Conservation (phyloP, 306 rosid species). For the Gastrolobium villosum region DNA sequence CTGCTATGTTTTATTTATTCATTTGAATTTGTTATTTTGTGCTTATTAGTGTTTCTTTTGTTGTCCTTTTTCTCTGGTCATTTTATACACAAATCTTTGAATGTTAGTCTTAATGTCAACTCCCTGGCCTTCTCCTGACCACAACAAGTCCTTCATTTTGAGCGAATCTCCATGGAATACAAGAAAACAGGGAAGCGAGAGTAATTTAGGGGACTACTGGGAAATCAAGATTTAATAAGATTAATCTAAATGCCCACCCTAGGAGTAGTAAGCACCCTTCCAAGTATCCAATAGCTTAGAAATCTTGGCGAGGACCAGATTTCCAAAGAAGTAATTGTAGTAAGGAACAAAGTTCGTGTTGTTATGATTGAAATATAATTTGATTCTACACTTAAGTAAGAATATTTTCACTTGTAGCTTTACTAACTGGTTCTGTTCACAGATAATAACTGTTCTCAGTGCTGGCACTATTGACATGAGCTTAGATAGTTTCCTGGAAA, state of each 20-base stretch:
- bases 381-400: neutral
- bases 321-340: neutral
- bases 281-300: neutral
- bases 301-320: neutral
- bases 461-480: too few species aligned
- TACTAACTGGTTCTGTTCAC: too few species aligned
- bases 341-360: neutral
- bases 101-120: neutral
- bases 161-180: neutral
- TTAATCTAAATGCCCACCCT: neutral
- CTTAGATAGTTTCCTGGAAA: too few species aligned
- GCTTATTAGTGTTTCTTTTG: slow-evolving; percentile 14
- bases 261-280: neutral
- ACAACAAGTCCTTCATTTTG: neutral
- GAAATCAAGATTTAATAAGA: neutral
- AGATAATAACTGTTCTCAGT: too few species aligned
- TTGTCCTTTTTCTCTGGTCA: neutral
- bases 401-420: too few species aligned
- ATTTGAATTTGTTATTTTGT: slow-evolving; percentile 2
- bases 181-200: neutral
- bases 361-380: neutral
- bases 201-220: neutral
- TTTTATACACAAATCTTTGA: slow-evolving; percentile 3
- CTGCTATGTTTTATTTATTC: slow-evolving; percentile 19
- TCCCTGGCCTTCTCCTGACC: neutral